Percentiles rank a stretch among this genome's conserved stretches.
Evolutionary conservation across 805 yeast species (phyloP).

Genomic region (Yarrowia sp.): DNA sequence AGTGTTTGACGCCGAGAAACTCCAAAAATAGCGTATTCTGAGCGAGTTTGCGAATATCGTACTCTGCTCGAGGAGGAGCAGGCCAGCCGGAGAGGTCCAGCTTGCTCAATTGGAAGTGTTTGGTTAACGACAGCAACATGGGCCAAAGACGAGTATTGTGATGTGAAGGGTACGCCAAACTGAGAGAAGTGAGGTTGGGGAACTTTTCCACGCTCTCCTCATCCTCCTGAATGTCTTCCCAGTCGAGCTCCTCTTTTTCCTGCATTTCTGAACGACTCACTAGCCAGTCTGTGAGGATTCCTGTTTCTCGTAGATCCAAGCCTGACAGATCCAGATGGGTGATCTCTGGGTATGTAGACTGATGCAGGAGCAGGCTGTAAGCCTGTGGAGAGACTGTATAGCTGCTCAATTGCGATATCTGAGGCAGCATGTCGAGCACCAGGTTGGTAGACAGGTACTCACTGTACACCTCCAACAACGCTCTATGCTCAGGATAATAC

Average conservation of each 20-base stretch:
- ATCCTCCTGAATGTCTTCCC: not conserved
- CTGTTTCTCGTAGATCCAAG: slow-evolving; percentile 4
- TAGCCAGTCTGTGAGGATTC: not conserved
- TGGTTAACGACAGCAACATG: not conserved
- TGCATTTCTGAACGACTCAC: not conserved
- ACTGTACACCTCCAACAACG: slow-evolving; percentile 14
- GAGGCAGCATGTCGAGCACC: slow-evolving; percentile 18
- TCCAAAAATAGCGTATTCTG: slow-evolving; percentile 14
- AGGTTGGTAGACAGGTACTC: slow-evolving; percentile 12
- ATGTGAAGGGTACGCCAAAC: slow-evolving; percentile 4
- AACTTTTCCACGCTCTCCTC: not conserved
- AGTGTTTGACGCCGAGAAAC: not conserved
- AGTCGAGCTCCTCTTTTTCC: not conserved
- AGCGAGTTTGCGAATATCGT: slow-evolving; percentile 1
- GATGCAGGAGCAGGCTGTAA: not conserved
- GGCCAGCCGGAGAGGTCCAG: slow-evolving; percentile 6
- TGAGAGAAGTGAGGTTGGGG: slow-evolving; percentile 2
- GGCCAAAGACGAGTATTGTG: slow-evolving; percentile 21
- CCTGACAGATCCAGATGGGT: slow-evolving; percentile 13
- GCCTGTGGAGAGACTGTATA: not conserved
- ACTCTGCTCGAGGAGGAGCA: slow-evolving; percentile 12
- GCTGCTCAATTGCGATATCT: slow-evolving; percentile 1
- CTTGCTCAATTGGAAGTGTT: not conserved
- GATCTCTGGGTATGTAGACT: not conserved
- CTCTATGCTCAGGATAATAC: slow-evolving; percentile 2